Evolutionary conservation across 2,329 filamentous ascomycete species (phyloP).

Genomic region (Trichoderma arundinaceum): DNA sequence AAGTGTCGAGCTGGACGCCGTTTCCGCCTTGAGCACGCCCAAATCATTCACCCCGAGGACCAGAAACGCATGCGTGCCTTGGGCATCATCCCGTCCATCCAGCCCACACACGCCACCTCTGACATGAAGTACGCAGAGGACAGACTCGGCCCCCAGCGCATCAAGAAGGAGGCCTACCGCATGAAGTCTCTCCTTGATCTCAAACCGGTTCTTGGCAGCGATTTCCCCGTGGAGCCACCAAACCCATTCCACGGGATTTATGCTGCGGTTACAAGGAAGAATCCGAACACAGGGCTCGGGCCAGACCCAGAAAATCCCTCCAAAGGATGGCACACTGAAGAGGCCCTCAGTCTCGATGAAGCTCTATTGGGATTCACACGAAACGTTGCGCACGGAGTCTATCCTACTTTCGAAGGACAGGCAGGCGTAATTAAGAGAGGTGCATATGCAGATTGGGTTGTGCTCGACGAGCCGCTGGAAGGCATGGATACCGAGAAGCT

Average conservation of each 20-base stretch:
- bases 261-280: constrained; percentile 67
- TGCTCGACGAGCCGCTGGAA: constrained; percentile 65
- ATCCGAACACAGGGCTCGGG: constrained; percentile 61
- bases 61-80: constrained; percentile 63
- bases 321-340: constrained; percentile 63
- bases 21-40: constrained; percentile 73
- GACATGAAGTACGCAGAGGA: constrained; percentile 70
- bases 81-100: constrained; percentile 70
- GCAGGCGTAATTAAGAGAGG: constrained; percentile 65
- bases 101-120: constrained; percentile 74
- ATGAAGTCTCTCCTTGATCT: constrained; percentile 66
- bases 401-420: constrained; percentile 56
- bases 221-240: constrained; percentile 74
- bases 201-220: constrained; percentile 66
- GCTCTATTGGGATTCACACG: constrained; percentile 67
- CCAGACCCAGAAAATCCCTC: constrained; percentile 53
- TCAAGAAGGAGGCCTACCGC: constrained; percentile 64
- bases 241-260: constrained; percentile 72
- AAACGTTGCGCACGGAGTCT: constrained; percentile 63
- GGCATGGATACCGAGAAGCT: constrained; percentile 57
- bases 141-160: constrained; percentile 63
- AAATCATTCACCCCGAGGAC: constrained; percentile 71
- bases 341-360: constrained; percentile 63
- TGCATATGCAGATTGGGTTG: constrained; percentile 72
- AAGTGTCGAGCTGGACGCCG: constrained; percentile 61